Conservation (phyloP, 208 protist genomes). For the Acanthamoeba royreba region DNA sequence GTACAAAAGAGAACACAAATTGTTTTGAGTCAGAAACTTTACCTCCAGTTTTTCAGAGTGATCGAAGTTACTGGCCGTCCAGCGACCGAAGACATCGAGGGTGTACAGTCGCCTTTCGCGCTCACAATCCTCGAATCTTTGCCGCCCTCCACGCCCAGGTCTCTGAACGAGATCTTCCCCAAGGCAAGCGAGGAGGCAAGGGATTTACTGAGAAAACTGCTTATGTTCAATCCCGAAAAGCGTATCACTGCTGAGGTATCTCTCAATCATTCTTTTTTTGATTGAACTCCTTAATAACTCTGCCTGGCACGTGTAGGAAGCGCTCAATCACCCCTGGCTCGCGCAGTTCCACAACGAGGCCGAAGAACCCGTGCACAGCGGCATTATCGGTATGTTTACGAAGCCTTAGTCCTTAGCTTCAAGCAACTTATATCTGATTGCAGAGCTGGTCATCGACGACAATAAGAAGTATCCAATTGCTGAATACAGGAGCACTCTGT, state of each 20-base stretch:
- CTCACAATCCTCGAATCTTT: constrained; percentile 91
- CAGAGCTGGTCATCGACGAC: constrained; percentile 90
- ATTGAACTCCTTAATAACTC: background rate
- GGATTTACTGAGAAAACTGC: constrained; percentile 90
- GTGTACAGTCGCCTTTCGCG: constrained; percentile 93
- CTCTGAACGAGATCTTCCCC: constrained; percentile 81
- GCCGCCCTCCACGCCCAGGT: constrained; percentile 65
- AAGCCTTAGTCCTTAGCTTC: background rate
- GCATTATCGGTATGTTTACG: background rate
- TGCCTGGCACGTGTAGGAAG: background rate
- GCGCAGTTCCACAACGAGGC: constrained; percentile 56
- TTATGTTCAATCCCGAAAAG: constrained; percentile 95
- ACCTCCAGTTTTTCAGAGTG: constrained; percentile 75
- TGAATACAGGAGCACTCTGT: constrained; percentile 91
- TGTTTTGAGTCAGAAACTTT: background rate
- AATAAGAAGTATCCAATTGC: constrained; percentile 91
- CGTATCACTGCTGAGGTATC: constrained; percentile 80
- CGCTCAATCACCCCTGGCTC: constrained; percentile 25
- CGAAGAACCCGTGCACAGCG: constrained; percentile 80
- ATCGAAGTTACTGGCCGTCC: constrained; percentile 46
- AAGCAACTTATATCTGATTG: constrained; percentile 72
- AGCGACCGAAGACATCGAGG: constrained; percentile 85
- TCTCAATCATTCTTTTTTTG: no score
- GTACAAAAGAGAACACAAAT: no score
- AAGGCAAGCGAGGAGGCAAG: constrained; percentile 89